Conservation (phyloP, 1,139 yeast species). For the Debaryomycetaceae sp. region DNA sequence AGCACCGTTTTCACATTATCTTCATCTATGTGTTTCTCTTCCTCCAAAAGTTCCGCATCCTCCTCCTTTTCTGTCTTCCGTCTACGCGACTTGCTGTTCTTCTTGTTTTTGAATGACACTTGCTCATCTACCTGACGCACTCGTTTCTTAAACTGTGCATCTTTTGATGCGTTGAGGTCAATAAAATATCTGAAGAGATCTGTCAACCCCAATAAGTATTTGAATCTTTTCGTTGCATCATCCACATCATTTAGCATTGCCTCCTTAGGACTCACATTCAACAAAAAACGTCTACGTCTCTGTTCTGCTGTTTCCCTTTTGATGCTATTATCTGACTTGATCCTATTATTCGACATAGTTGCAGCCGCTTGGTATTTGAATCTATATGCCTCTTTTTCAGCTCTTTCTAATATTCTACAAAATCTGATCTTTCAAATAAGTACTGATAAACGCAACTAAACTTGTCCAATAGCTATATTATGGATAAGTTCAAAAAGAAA, state of each 20-base stretch:
- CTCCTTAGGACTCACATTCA: constrained; percentile 48
- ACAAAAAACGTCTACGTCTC: constrained; percentile 45
- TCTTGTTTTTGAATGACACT: constrained; percentile 22
- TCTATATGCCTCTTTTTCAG: background rate
- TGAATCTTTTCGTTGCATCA: constrained; percentile 77
- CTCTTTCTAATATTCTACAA: background rate
- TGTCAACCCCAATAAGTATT: constrained; percentile 76
- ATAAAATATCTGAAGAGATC: constrained; percentile 87
- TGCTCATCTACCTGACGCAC: constrained; percentile 44
- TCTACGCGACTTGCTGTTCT: constrained; percentile 22
- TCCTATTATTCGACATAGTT: constrained; percentile 1
- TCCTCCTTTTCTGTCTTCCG: constrained; percentile 88
- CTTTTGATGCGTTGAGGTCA: constrained; percentile 74
- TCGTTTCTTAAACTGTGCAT: constrained; percentile 55
- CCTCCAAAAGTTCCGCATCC: constrained; percentile 80
- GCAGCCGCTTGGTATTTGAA: constrained; percentile 2
- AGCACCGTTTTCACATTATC: constrained; percentile 54
- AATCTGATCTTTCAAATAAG: background rate
- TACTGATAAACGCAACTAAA: background rate
- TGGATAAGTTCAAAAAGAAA: background rate
- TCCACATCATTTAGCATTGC: constrained; percentile 57
- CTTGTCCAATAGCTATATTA: background rate
- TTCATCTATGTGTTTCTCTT: constrained; percentile 61
- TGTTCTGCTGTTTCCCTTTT: constrained; percentile 27
- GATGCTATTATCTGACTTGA: background rate